Conservation (phyloP, 768 basidiomycete species). For the Chlorophyllum brunneum region DNA sequence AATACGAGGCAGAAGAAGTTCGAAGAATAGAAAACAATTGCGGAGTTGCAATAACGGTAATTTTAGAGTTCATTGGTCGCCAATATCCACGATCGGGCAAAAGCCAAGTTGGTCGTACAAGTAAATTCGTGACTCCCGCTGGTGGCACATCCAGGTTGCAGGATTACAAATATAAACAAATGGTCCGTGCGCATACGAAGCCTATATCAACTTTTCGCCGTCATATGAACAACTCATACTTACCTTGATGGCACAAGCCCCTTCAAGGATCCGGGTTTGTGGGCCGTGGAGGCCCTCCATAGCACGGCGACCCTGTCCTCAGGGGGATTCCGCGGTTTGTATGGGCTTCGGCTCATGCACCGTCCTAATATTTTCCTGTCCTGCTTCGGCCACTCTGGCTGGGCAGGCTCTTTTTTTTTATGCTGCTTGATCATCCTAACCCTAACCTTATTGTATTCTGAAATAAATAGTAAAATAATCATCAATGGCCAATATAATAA, state of each 20-base stretch:
- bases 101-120: too few relatives aligned
- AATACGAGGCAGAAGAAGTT: too few relatives aligned
- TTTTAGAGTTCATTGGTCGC: too few relatives aligned
- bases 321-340: conserved; percentile 49
- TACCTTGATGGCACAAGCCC: conserved; percentile 51
- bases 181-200: conserved; percentile 26
- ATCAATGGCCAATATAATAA: background rate
- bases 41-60: too few relatives aligned
- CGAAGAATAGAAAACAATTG: too few relatives aligned
- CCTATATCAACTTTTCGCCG: conserved; percentile 18
- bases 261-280: conserved; percentile 43
- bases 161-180: conserved; percentile 5
- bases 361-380: conserved; percentile 75
- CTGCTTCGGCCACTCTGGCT: conserved; percentile 58
- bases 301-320: conserved; percentile 60
- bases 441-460: conserved; percentile 35
- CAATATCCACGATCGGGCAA: too few relatives aligned
- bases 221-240: conserved; percentile 35
- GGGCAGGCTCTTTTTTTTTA: conserved; percentile 40
- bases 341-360: conserved; percentile 70
- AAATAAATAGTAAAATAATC: background rate
- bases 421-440: conserved; percentile 26
- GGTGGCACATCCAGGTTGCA: too few relatives aligned
- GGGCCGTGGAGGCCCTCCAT: conserved; percentile 47
- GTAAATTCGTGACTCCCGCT: too few relatives aligned